These are phyloP conservation scores for Colletotrichum ledebouriae DNA, from an alignment of 2,329 filamentous ascomycete genomes.

Conservation along the genomic window DNA sequence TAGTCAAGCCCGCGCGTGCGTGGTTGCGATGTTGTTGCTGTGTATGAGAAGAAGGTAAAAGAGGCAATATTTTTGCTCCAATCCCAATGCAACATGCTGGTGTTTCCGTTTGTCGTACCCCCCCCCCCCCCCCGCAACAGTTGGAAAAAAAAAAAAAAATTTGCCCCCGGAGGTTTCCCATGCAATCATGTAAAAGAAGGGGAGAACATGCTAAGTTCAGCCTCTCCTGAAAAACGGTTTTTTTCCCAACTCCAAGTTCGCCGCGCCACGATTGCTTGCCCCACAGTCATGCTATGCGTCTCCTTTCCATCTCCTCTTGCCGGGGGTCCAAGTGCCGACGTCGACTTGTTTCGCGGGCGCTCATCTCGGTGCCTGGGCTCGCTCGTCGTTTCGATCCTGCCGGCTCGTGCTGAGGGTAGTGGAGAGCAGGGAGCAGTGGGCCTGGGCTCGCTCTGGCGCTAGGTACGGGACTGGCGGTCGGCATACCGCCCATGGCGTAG, in stretches of 20 bases:
- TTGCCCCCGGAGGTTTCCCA: conserved; percentile 25
- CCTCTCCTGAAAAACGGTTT: conserved; percentile 30
- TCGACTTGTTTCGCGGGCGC: conserved; percentile 60
- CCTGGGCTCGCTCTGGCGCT: conserved; percentile 60
- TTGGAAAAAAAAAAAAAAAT: conserved; percentile 12
- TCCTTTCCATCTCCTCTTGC: conserved; percentile 42
- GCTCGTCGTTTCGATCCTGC: conserved; percentile 64
- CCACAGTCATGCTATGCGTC: conserved; percentile 38
- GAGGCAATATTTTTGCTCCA: conserved; percentile 36
- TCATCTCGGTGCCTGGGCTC: conserved; percentile 58
- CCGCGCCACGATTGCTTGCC: conserved; percentile 28
- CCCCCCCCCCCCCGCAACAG: conserved; percentile 3
- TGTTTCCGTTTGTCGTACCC: conserved; percentile 27
- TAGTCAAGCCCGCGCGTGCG: conserved; percentile 14
- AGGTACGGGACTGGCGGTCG: conserved; percentile 54
- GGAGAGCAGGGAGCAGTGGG: conserved; percentile 52
- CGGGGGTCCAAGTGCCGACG: conserved; percentile 50
- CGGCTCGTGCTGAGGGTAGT: conserved; percentile 56
- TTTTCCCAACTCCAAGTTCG: conserved; percentile 40
- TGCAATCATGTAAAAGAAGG: conserved; percentile 35
- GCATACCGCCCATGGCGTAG: conserved; percentile 58
- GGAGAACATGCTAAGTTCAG: conserved; percentile 7
- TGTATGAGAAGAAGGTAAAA: conserved; percentile 31
- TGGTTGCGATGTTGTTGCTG: conserved; percentile 24
- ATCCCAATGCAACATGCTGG: conserved; percentile 41